Percentiles rank a stretch among this genome's conserved stretches.
Evolutionary conservation across 148 eudicot species (phyloP).

Genomic region (Vaccinium darrowii): DNA sequence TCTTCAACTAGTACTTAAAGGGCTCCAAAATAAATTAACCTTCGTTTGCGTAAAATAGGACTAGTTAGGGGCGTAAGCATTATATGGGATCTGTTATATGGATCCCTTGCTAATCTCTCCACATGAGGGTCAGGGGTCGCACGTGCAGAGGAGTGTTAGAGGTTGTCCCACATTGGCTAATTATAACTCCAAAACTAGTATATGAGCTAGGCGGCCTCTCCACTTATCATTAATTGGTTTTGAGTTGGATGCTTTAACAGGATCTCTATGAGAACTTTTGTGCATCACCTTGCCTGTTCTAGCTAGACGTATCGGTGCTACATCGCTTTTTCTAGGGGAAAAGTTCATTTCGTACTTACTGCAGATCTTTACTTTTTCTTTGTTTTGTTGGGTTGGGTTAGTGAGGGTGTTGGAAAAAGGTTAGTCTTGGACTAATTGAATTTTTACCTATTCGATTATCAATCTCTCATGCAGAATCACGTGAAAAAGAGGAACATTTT

Average conservation of each 20-base stretch:
- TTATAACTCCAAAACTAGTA: too few relatives aligned
- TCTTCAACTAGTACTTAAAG: neutral
- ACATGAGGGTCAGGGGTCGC: too few relatives aligned
- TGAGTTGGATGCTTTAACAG: too few relatives aligned
- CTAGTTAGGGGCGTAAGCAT: neutral
- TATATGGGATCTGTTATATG: neutral
- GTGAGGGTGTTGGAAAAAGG: neutral
- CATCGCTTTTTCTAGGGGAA: neutral
- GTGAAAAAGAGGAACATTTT: constrained; percentile 84
- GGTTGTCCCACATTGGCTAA: too few relatives aligned
- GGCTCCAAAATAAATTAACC: neutral
- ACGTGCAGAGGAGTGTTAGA: too few relatives aligned
- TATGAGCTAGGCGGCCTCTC: too few relatives aligned
- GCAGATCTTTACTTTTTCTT: neutral
- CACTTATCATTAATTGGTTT: too few relatives aligned
- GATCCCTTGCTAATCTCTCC: too few relatives aligned
- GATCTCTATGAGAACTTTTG: neutral
- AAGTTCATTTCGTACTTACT: neutral
- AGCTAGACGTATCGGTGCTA: neutral
- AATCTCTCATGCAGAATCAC: constrained; percentile 43
- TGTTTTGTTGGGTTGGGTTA: neutral
- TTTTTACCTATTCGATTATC: constrained; percentile 3
- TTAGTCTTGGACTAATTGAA: neutral
- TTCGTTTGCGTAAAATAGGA: neutral
- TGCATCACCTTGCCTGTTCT: neutral